Percentiles rank a stretch among this genome's conserved stretches.
Conservation (phyloP, 768 basidiomycete genomes). For the Suillus variegatus region DNA sequence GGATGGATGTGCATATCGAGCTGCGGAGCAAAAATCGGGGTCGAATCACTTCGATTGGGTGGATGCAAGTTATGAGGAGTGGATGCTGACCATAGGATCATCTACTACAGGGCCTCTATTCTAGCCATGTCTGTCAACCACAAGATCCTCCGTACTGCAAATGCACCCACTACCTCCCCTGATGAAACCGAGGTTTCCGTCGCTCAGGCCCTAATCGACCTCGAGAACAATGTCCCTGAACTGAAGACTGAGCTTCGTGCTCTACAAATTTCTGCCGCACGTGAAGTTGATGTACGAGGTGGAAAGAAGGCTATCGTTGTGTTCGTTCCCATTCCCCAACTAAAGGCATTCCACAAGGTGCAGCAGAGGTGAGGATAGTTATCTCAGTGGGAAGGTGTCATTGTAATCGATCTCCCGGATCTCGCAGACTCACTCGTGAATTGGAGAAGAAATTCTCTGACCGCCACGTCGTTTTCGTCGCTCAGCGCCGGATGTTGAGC, state of each 20-base stretch:
- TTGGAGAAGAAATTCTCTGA: slow-evolving; percentile 99
- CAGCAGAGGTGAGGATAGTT: slow-evolving; percentile 73
- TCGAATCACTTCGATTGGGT: slow-evolving; percentile 42
- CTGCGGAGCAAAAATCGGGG: slow-evolving; percentile 17
- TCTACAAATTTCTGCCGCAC: slow-evolving; percentile 97
- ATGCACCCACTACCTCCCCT: slow-evolving; percentile 86
- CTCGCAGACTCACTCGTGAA: slow-evolving; percentile 87
- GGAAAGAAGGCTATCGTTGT: slow-evolving; percentile 99
- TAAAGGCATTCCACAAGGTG: slow-evolving; percentile 98
- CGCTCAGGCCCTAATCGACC: slow-evolving; percentile 95
- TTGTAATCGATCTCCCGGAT: slow-evolving; percentile 12
- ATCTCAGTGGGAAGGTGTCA: neutral
- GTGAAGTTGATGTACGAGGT: slow-evolving; percentile 98
- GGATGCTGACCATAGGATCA: slow-evolving; percentile 44
- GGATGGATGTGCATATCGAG: slow-evolving; percentile 24
- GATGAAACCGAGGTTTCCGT: slow-evolving; percentile 90
- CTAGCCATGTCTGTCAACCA: slow-evolving; percentile 67
- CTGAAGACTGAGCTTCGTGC: slow-evolving; percentile 95
- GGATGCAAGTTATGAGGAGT: slow-evolving; percentile 48
- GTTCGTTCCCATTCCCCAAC: slow-evolving; percentile 95
- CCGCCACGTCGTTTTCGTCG: slow-evolving; percentile 98
- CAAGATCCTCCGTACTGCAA: slow-evolving; percentile 97
- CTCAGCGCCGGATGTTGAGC: slow-evolving; percentile 97
- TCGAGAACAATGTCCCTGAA: slow-evolving; percentile 98
- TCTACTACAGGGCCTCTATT: slow-evolving; percentile 20